These are phyloP conservation scores for Urochloa ruziziensis DNA, from an alignment of 176 grass and related monocot species.

Conservation along the genomic window DNA sequence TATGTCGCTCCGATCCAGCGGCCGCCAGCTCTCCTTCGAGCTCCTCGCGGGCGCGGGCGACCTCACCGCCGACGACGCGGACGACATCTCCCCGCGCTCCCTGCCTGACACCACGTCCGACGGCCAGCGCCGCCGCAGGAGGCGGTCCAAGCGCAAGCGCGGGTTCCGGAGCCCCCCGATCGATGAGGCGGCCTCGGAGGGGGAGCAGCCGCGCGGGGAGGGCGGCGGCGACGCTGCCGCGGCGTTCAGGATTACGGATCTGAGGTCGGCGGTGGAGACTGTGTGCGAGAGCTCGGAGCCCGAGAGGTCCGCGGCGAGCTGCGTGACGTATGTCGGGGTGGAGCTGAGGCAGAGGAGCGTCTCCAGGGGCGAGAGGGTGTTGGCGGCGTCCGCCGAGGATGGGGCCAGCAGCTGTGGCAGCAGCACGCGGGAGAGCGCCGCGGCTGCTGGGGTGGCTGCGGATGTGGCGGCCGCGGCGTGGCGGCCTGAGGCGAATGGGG, in stretches of 20 bases:
- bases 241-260: slow-evolving; percentile 39
- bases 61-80: slow-evolving; percentile 35
- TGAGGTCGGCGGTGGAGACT: slow-evolving; percentile 44
- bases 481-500: slow-evolving; percentile 43
- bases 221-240: background rate
- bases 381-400: slow-evolving; percentile 21
- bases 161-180: slow-evolving; percentile 42
- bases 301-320: slow-evolving; percentile 53
- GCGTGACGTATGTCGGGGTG: slow-evolving; percentile 58
- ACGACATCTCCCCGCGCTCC: slow-evolving; percentile 33
- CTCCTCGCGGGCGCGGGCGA: slow-evolving; percentile 64
- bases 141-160: slow-evolving; percentile 57
- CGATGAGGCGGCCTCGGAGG: slow-evolving; percentile 23
- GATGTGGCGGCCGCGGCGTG: slow-evolving; percentile 21
- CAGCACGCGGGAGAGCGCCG: slow-evolving; percentile 44
- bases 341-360: slow-evolving; percentile 89
- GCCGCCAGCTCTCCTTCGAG: slow-evolving; percentile 74
- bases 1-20: slow-evolving; percentile 68
- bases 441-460: slow-evolving; percentile 19
- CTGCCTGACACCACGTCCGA: slow-evolving; percentile 26
- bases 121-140: slow-evolving; percentile 23
- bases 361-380: slow-evolving; percentile 33
- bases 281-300: slow-evolving; percentile 47
- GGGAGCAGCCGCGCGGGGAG: slow-evolving; percentile 19
- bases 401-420: slow-evolving; percentile 57